These are phyloP conservation scores for Chlamydomonas incerta DNA, from an alignment of 139 green algal genomes.

Conservation along the genomic window DNA sequence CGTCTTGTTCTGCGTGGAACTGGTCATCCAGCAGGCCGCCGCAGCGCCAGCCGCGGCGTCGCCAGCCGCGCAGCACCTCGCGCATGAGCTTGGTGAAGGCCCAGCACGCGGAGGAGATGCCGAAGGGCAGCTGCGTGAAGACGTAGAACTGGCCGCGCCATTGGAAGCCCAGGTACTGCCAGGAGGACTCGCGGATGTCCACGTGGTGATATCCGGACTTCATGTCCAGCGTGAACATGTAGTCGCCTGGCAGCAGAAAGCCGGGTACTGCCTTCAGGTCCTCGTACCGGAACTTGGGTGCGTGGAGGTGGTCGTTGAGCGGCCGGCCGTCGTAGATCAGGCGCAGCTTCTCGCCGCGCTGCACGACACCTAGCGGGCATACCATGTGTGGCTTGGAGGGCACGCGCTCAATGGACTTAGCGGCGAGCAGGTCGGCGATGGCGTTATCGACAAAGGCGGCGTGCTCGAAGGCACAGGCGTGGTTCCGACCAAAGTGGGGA, in stretches of 20 bases:
- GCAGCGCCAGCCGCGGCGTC: not conserved
- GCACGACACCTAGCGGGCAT: too few relatives aligned
- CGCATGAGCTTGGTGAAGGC: too few relatives aligned
- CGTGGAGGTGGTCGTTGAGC: constrained; percentile 7
- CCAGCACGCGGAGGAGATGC: too few relatives aligned
- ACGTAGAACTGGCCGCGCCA: constrained; percentile 17
- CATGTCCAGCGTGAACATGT: too few relatives aligned
- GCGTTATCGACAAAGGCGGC: not conserved
- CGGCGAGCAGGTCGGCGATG: not conserved
- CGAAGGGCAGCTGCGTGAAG: too few relatives aligned
- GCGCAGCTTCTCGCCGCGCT: not conserved
- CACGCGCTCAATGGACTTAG: too few relatives aligned
- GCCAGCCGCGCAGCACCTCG: too few relatives aligned
- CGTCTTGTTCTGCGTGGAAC: not conserved
- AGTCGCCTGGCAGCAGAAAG: too few relatives aligned
- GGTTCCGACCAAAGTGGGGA: not conserved
- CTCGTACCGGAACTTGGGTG: constrained; percentile 10
- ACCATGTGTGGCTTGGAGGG: too few relatives aligned
- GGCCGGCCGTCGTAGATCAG: constrained; percentile 7
- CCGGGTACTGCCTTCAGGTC: too few relatives aligned
- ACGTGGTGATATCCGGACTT: constrained; percentile 32
- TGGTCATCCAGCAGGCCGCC: constrained; percentile 12
- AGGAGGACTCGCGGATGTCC: not conserved
- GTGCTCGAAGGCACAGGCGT: not conserved
- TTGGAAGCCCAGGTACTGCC: constrained; percentile 5